A percentile compares a stretch with the other conserved stretches of the same genome.
Conservation (phyloP, 306 rosid genomes). For the Vigna angularis region DNA sequence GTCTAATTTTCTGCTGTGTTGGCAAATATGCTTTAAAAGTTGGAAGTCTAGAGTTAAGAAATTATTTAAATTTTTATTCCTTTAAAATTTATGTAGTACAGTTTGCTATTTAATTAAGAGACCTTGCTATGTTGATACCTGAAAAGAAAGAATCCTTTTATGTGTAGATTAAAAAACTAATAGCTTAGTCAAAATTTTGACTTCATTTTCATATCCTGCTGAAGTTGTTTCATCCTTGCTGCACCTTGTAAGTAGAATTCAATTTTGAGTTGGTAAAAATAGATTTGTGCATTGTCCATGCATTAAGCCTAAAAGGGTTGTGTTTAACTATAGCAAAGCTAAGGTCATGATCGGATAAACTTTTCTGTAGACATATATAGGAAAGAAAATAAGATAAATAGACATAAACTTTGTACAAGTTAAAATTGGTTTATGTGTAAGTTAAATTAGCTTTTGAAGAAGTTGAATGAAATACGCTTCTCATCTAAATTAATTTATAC, state of each 20-base stretch:
- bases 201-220: too few species aligned
- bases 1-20: background rate
- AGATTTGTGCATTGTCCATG: background rate
- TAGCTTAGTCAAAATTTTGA: background rate
- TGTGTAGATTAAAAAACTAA: too few species aligned
- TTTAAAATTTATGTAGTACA: background rate
- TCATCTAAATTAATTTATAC: background rate
- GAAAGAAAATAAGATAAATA: too few species aligned
- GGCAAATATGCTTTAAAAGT: background rate
- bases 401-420: background rate
- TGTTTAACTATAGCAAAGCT: background rate
- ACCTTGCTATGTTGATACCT: background rate
- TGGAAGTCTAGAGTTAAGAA: slow-evolving; percentile 2
- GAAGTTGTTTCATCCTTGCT: background rate
- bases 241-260: background rate
- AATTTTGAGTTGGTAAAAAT: background rate
- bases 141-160: background rate
- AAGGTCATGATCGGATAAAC: background rate
- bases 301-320: background rate
- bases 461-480: background rate
- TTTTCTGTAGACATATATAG: too few species aligned
- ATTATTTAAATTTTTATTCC: background rate
- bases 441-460: background rate
- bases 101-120: background rate
- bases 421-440: background rate